phyloP scores from a whole-genome alignment of 2,329 filamentous ascomycete genomes.

The Rosellinia necatrix region DNA sequence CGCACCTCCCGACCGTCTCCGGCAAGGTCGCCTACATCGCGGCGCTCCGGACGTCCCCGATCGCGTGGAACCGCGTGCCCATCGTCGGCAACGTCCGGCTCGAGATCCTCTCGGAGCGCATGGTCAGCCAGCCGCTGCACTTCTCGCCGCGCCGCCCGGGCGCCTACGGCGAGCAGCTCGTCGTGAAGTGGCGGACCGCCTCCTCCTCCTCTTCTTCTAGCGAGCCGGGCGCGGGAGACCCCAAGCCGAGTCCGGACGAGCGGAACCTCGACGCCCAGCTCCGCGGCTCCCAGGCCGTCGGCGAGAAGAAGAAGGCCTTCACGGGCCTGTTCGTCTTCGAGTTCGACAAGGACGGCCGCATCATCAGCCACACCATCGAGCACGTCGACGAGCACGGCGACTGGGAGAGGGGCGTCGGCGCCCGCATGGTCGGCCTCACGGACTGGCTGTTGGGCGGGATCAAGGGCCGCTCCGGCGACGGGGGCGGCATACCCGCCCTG shows the following conservation, averaged over 20 bases:
- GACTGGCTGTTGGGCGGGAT: constrained; percentile 92
- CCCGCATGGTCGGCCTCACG: constrained; percentile 86
- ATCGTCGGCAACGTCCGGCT: constrained; percentile 88
- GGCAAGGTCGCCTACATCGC: constrained; percentile 90
- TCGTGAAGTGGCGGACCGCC: constrained; percentile 85
- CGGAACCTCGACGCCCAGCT: constrained; percentile 44
- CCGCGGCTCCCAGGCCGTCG: constrained; percentile 47
- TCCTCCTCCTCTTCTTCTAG: constrained; percentile 31
- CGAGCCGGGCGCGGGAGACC: constrained; percentile 51
- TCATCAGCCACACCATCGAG: constrained; percentile 90
- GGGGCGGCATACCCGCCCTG: constrained; percentile 33
- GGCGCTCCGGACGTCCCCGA: constrained; percentile 92
- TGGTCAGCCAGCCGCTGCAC: constrained; percentile 65
- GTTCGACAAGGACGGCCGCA: constrained; percentile 84
- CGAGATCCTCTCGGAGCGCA: constrained; percentile 86
- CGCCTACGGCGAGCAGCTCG: constrained; percentile 74
- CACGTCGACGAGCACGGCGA: constrained; percentile 82
- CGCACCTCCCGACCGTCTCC: constrained; percentile 88
- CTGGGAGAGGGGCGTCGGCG: constrained; percentile 79
- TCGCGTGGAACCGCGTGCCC: constrained; percentile 93
- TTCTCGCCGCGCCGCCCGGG: constrained; percentile 56
- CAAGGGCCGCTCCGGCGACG: constrained; percentile 41
- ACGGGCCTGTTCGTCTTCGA: constrained; percentile 93
- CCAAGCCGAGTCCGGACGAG: constrained; percentile 37
- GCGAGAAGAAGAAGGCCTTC: constrained; percentile 75